Conservation (phyloP, 73 alveolate genomes). For the Paramecium tetraurelia region DNA sequence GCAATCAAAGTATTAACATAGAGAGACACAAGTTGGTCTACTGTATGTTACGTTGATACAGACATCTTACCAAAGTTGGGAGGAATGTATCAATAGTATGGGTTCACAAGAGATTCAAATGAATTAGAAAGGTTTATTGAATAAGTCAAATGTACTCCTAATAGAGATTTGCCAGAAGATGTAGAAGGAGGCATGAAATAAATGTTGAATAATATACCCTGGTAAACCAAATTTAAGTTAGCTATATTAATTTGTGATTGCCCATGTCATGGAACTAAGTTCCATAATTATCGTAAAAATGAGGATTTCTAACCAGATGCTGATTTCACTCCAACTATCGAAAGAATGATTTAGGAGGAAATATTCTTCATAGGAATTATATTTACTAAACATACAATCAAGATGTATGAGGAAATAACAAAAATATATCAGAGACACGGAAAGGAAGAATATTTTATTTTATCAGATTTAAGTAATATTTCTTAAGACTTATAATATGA, state of each 20-base stretch:
- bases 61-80: background rate
- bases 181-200: conserved; percentile 69
- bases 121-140: background rate
- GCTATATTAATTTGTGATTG: conserved; percentile 78
- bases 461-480: background rate
- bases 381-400: background rate
- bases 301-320: conserved; percentile 61
- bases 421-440: background rate
- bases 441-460: background rate
- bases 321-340: background rate
- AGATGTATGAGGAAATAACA: background rate
- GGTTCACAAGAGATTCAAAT: background rate
- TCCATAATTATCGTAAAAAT: conserved; percentile 52
- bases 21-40: background rate
- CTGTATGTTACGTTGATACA: background rate
- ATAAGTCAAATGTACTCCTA: conserved; percentile 35
- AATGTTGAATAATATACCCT: conserved; percentile 57
- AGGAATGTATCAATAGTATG: background rate
- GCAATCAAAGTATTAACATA: background rate
- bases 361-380: background rate
- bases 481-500: background rate
- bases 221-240: conserved; percentile 68
- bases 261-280: conserved; percentile 70
- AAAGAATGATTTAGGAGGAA: background rate
- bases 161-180: conserved; percentile 75